These are phyloP conservation scores for Bauhinia variegata DNA, from an alignment of 306 rosid genomes.

Conservation along the genomic window DNA sequence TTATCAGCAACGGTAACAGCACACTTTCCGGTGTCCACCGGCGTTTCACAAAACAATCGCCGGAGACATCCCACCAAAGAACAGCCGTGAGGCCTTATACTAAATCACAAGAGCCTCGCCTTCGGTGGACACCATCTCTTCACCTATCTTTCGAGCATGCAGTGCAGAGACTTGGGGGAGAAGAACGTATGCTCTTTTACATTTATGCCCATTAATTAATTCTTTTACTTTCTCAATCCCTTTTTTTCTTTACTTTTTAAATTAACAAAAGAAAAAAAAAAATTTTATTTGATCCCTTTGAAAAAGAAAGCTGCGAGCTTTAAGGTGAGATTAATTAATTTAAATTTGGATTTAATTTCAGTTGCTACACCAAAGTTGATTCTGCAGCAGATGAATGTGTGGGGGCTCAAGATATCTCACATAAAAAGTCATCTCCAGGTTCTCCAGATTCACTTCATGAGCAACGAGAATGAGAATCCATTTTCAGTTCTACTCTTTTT, in stretches of 20 bases:
- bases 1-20: conserved; percentile 27
- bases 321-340: not conserved
- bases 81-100: conserved; percentile 61
- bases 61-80: conserved; percentile 41
- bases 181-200: conserved; percentile 54
- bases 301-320: no score
- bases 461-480: not conserved
- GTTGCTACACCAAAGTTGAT: conserved; percentile 91
- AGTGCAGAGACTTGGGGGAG: conserved; percentile 82
- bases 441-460: not conserved
- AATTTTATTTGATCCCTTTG: no score
- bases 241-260: no score
- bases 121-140: conserved; percentile 87
- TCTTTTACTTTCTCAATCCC: not conserved
- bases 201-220: not conserved
- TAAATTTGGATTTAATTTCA: conserved; percentile 38
- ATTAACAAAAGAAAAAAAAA: no score
- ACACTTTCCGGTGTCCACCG: not conserved
- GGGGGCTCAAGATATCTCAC: conserved; percentile 77
- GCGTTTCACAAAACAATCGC: not conserved
- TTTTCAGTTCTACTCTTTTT: no score
- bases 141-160: conserved; percentile 89
- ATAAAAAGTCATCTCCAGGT: conserved; percentile 99
- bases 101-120: conserved; percentile 75
- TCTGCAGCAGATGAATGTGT: conserved; percentile 74